Base-by-base conservation (phyloP, 164 flowering plant species). In the Umbilicus rupestris region DNA sequence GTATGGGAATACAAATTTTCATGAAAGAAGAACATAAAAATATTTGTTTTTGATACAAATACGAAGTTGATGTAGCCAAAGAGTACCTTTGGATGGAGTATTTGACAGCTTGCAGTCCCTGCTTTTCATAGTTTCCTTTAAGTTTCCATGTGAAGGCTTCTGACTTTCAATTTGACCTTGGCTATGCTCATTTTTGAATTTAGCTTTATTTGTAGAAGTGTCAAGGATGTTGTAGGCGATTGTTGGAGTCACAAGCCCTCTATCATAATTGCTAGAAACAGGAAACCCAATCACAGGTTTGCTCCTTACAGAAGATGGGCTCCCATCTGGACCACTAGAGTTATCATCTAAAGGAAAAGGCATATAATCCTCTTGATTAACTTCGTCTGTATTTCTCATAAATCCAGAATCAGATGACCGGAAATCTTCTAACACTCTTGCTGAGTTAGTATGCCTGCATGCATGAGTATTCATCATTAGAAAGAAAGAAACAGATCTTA, bases 291-390 rank as follows among this genome's bases (percentile, higher is more conserved):
- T 62, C 3, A 85, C 74, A 45, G 82, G 59, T 71, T 73, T 80
- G 72, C 77, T 79, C 65, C 69, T 68, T 47, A 72, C 63, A 73
- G 60, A 71, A 14, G 89, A 83, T 64, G 89, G 89, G 62, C 83
- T 80, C 39, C 82, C 80, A 55, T 79, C 89, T 69, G 86, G 81
- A 69, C 85, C 86, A 73, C 83, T 81, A 59, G 82, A 74, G 77
- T 88, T 93, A 70, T 89, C 92, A 77, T 89, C 97, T 26, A 88
- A 70, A 66, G 73, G 64, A 73, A 88, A 88, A 57, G 97, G 94
- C 69, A 92, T 71, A 72, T 78, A 80, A 76, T 91, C 92, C 70
- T 92, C 99, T 71, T 83, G 90, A 73, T 84, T 81, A 74, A 64
- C 79, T 71, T 82, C 96, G 33, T 80, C 86, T 30, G 69, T 69